Evolutionary conservation across 805 yeast species (phyloP), one percentile per base, ranked within the genome.

Genomic region (Jamesozyma hellenica): DNA sequence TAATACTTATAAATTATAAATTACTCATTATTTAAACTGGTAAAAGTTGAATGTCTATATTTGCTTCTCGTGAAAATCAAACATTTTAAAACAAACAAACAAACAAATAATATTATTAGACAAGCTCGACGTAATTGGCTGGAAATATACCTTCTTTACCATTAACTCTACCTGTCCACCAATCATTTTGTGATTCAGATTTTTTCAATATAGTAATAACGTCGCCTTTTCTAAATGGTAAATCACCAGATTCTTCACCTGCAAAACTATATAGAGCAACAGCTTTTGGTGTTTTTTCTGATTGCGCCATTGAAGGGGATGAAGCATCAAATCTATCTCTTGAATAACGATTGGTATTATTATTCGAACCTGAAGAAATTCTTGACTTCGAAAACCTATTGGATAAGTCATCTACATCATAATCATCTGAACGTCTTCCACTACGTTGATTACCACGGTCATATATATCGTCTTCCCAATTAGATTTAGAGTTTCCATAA

Each of bases 161-260:
- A 49, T 82, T 82, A 41, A 77, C 69, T 60, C 83, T 77, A 29
- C 98, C 98, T 0, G 96, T 87, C 98, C 98, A 90, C 98, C 98
- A 90, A 60, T 92, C 97, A 59, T 90, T 95, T 35, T 77, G 75
- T 15, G 95, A 81, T 10, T 83, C 90, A 9, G 92, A 78, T 61
- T 83, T 85, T 61, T 87, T 85, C 41, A 84, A 66, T 48, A 92
- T 82, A 32, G 86, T 80, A 51, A 90, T 83, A 17, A 85, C 83
- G 60, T 92, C 98, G 39, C 98, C 98, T 66, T 92, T 90, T 51
- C 77, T 79, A 70, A 90, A 90, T 7, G 94, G 76, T 53, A 90
- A 71, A 60, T 90, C 98, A 6, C 96, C 97, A 17, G 73, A 59
- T 64, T 92, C 94, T 63, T 92, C 96, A 26, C 96, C 97, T 36